Evolutionary conservation across 192 early-diverging fungal genomes (phyloP), one percentile per base, ranked within the genome.

Genomic region (Linnemannia zychae): DNA sequence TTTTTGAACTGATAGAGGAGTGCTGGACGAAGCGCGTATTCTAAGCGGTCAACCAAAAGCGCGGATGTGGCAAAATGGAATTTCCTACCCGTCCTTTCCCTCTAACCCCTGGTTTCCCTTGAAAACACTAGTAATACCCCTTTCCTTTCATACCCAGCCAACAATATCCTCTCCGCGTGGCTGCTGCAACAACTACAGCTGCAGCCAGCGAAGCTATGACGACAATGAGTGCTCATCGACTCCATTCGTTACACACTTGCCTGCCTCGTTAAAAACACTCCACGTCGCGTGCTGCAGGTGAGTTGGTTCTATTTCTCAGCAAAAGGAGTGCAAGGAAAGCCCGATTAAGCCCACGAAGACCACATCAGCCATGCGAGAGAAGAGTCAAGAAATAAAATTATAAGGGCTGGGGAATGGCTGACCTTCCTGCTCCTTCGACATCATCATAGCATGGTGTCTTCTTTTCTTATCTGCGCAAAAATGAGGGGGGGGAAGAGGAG

Each of bases 1-100:
- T n/a, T n/a, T n/a, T n/a, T n/a, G n/a, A n/a, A n/a, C n/a, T n/a
- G n/a, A n/a, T n/a, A n/a, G n/a, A n/a, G n/a, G n/a, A n/a, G n/a
- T n/a, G 52, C 7, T 28, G 52, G 52, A 53, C 15, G 4, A 57
- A 24, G 46, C 22, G 52, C 22, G 52, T 3, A n/a, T n/a, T n/a
- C n/a, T n/a, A n/a, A n/a, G n/a, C n/a, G n/a, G n/a, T 57, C 57
- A n/a, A 63, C 57, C 57, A 63, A 63, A 63, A 63, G 57, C 28
- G 57, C 28, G 57, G 57, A 63, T 63, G 24, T 33, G 28, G 12
- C 24, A 63, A 31, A 63, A 63, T 16, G 24, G 57, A 63, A 63
- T 63, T 63, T 15, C 13, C 57, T 33, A 63, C 57, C 28, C 28
- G 28, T 12, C 57, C 13, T 31, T 6, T 1, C 13, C 3, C 12